Evolutionary conservation across 169 alveolate species (phyloP).

Genomic region (Plasmodium vivax): DNA sequence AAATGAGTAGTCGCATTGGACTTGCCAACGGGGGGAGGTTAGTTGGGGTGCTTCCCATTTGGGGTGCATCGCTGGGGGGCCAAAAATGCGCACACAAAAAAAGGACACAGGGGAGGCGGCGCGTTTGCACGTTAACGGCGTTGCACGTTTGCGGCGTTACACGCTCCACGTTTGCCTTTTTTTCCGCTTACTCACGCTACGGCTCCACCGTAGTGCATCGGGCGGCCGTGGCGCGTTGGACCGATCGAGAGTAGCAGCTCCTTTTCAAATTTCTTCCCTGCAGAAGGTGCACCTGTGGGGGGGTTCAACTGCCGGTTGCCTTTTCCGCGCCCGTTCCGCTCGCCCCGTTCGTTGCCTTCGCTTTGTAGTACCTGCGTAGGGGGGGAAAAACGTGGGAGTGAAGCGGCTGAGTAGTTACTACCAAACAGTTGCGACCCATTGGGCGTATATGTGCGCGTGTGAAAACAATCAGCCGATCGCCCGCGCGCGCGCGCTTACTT

Average conservation of each 20-base stretch:
- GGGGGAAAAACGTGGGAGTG: neutral
- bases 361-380: constrained; percentile 48
- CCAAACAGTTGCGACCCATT: neutral
- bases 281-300: neutral
- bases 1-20: neutral
- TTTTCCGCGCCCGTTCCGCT: constrained; percentile 18
- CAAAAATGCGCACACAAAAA: neutral
- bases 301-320: neutral
- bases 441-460: neutral
- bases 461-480: too few relatives aligned
- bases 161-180: neutral
- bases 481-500: constrained; percentile 23
- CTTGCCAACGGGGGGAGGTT: neutral
- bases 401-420: neutral
- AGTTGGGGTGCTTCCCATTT: neutral
- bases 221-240: neutral
- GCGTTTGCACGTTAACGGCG: neutral
- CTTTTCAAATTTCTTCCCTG: neutral
- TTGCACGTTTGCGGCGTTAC: neutral
- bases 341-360: constrained; percentile 13
- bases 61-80: neutral
- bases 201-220: constrained; percentile 1
- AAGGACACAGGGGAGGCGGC: neutral
- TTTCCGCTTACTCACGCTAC: neutral
- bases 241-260: neutral